Evolutionary conservation across 192 early-diverging fungal genomes (phyloP).

Genomic region (Mortierella hygrophila): DNA sequence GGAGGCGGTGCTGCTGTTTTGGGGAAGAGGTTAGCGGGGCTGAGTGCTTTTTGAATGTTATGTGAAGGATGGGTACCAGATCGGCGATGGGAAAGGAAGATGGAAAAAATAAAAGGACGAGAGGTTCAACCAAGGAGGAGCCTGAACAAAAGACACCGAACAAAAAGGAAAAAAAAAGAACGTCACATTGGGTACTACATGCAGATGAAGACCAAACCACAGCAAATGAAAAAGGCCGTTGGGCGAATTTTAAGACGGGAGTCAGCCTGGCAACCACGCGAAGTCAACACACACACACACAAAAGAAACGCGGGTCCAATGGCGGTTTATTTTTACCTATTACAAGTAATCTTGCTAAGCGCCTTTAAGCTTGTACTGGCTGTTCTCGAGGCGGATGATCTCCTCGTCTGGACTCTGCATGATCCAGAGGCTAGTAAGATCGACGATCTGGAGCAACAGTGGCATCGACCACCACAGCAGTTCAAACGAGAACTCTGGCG

Average conservation of each 20-base stretch:
- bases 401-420: conserved; percentile 49
- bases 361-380: conserved; percentile 49
- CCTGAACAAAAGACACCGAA: neutral
- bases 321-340: neutral
- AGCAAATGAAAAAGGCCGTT: neutral
- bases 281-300: too few species aligned
- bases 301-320: neutral
- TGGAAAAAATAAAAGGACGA: neutral
- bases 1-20: neutral
- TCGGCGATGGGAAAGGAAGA: conserved; percentile 3
- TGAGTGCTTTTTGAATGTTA: neutral
- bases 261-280: neutral
- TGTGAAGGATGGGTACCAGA: neutral
- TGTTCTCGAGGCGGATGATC: conserved; percentile 34
- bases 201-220: neutral
- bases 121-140: neutral
- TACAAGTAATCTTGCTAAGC: neutral
- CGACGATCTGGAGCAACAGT: conserved; percentile 43
- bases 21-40: neutral
- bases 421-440: conserved; percentile 44
- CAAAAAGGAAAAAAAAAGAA: conserved; percentile 4
- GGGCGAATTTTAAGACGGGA: neutral
- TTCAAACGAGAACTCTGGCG: conserved; percentile 41
- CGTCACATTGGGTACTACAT: neutral
- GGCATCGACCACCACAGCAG: conserved; percentile 56